Conservation (phyloP, 2,329 filamentous ascomycete genomes). For the Epichloe typhina region DNA sequence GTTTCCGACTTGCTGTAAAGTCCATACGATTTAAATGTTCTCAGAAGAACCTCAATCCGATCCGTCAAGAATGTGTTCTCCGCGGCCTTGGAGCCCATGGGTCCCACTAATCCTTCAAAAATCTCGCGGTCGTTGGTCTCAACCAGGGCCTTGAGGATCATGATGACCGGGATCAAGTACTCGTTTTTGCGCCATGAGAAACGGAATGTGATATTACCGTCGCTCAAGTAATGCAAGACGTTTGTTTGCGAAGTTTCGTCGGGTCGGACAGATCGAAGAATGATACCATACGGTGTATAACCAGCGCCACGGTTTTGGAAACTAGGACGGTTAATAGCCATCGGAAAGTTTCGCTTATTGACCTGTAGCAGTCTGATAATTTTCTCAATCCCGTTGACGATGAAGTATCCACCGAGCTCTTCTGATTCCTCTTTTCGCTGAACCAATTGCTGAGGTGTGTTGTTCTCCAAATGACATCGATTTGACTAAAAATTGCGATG, state of each 20-base stretch:
- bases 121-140: constrained; percentile 96
- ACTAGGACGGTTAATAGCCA: constrained; percentile 84
- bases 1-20: constrained; percentile 74
- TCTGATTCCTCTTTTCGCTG: constrained; percentile 88
- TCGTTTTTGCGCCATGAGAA: constrained; percentile 98
- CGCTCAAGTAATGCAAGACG: constrained; percentile 85
- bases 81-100: constrained; percentile 59
- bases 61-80: constrained; percentile 90
- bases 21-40: constrained; percentile 85
- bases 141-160: constrained; percentile 88
- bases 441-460: constrained; percentile 71
- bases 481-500: constrained; percentile 49
- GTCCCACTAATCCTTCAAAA: constrained; percentile 82
- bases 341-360: constrained; percentile 82
- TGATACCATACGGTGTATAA: constrained; percentile 83
- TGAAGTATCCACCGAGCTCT: constrained; percentile 91
- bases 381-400: constrained; percentile 96
- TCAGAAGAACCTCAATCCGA: constrained; percentile 78
- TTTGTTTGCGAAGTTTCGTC: constrained; percentile 98
- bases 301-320: constrained; percentile 77
- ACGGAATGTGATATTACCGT: constrained; percentile 91
- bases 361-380: constrained; percentile 86
- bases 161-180: constrained; percentile 89
- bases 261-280: constrained; percentile 83
- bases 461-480: constrained; percentile 76